Base-by-base conservation (phyloP, 352 stramenopile genomes). In the Phytophthora boehmeriae region DNA sequence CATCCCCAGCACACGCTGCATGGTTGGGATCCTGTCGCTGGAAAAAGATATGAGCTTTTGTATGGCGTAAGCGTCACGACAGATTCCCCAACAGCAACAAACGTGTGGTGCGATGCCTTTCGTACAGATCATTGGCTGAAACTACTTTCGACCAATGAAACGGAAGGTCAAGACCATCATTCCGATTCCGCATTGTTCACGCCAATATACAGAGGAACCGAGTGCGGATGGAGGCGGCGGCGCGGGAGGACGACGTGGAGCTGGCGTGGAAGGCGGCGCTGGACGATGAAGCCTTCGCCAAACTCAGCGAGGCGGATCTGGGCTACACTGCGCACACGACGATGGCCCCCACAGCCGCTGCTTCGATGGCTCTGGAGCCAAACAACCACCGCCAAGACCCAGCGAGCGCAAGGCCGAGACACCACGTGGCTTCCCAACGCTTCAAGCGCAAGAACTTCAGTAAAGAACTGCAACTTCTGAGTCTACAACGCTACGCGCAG, bases 381-480 rank as follows among this genome's bases (percentile, higher is more conserved):
- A n/a, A n/a, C 27, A 52, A 38, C 6, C 56, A 73, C 10, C 42
- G 44, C 27, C 57, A 73, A 16, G 55, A 64, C 17, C 1, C 32
- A 9, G 14, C 27, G 4, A 47, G 16, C 14, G 42, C 44, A 16
- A 53, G 49, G 14, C 16, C 46, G 20, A 55, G 52, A 50, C 43
- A n/a, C 23, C 41, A 43, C 6, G 22, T 59, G 14, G 27, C 42
- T 13, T 42, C 59, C 0, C 60, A 68, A 47, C 58, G 77, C 8
- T 61, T 73, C 23, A 91, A 91, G 63, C 79, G 82, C 36, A 88
- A 83, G 49, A 89, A 88, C 70, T 80, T 89, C 45, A 89, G 78
- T 59, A 89, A 91, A 54, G 58, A 78, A 47, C 58, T 91, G 9
- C 82, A 91, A 56, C 63, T 89, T 32, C 45, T 86, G 20, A 76